Percentiles rank a stretch among this genome's conserved stretches.
Conservation (phyloP, 495 filamentous ascomycete genomes). For the Oleoguttula mirabilis region DNA sequence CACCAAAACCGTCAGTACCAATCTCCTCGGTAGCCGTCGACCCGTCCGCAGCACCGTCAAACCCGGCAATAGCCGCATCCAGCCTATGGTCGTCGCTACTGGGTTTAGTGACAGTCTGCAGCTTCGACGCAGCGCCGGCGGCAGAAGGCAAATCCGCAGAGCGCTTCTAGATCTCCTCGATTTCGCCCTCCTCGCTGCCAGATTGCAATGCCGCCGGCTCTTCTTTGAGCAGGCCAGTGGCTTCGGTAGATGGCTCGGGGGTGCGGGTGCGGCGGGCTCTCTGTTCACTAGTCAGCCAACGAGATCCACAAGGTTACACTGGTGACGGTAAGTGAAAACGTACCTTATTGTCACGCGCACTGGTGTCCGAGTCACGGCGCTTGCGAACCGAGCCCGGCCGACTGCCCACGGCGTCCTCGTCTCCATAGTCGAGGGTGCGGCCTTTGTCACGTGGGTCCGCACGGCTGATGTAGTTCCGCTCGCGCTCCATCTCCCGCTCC, state of each 20-base stretch:
- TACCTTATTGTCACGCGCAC: conserved; percentile 51
- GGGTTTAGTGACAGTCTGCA: too few species aligned
- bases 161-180: conserved; percentile 57
- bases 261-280: conserved; percentile 10
- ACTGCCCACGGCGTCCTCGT: conserved; percentile 43
- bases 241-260: conserved; percentile 9
- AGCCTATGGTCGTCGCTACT: too few species aligned
- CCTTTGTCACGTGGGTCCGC: conserved; percentile 53
- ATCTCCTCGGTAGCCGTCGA: too few species aligned
- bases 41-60: too few species aligned
- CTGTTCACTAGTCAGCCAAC: too few species aligned
- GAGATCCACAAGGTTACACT: too few species aligned
- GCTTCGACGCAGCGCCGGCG: too few species aligned
- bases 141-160: too few species aligned
- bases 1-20: too few species aligned
- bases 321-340: conserved; percentile 15
- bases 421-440: conserved; percentile 77
- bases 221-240: conserved; percentile 40
- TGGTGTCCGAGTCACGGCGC: conserved; percentile 59
- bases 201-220: conserved; percentile 38
- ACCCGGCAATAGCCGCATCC: too few species aligned
- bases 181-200: conserved; percentile 96
- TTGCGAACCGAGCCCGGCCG: conserved; percentile 46
- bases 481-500: conserved; percentile 72
- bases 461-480: conserved; percentile 69